Base-by-base conservation (phyloP, 2,329 filamentous ascomycete species). In the Chaetomiaceae sp. region DNA sequence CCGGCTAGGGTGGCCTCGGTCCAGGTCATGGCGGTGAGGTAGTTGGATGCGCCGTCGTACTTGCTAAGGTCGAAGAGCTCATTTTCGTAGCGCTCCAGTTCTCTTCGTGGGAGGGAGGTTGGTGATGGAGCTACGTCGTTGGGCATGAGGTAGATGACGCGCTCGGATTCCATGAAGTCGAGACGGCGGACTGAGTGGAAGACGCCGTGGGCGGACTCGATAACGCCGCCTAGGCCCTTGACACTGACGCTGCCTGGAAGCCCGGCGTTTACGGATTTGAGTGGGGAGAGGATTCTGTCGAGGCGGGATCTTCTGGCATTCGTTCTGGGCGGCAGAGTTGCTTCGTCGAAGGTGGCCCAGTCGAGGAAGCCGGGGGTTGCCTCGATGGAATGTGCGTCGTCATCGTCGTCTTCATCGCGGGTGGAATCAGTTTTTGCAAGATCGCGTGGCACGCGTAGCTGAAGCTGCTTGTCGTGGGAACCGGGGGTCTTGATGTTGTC, bases 21-120 rank as follows among this genome's bases (percentile, higher is more conserved):
- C 58, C 58, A 60, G 2, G 58, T 44, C 21, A 58, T 30, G 1
- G 50, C 58, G 1, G 58, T 57, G n/a, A 60, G 48, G 21, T 53
- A 58, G n/a, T 53, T 47, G 48, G 38, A 52, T 3, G 42, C 16
- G 1, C 52, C 56, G 20, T 50, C 50, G 53, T 60, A 60, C 35
- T 55, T 57, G 39, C 53, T 50, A 21, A 58, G n/a, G 37, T 58
- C 55, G 21, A 60, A 60, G 20, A 60, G 55, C 41, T 58, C 58
- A 34, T 57, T 53, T 48, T 60, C 58, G 12, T 54, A 48, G 2
- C 58, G 34, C 42, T 58, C 54, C 2, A 60, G 44, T 19, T 60
- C 58, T 3, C 50, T 49, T 8, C 47, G 50, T 7, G 49, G 51
- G 12, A 50, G 42, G 5, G 33, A 17, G 10, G 44, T 21, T 12